phyloP scores from a whole-genome alignment of 495 filamentous ascomycete species.

The Penicillium atrosanguineum region DNA sequence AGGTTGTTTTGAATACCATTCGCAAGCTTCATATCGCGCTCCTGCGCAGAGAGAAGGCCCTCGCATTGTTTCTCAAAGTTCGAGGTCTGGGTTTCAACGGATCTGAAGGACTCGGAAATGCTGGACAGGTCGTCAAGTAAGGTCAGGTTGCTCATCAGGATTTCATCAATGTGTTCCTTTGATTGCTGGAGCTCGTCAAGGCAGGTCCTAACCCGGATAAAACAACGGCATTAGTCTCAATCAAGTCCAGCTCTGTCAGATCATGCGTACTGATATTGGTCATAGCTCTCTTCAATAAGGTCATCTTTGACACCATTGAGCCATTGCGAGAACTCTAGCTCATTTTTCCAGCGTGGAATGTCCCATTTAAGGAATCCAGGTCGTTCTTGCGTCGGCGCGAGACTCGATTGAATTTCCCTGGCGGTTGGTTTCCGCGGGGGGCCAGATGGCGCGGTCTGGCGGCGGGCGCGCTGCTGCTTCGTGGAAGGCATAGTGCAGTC shows the following conservation, averaged over 20 bases:
- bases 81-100: conserved; percentile 86
- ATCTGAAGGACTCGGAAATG: conserved; percentile 76
- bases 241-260: neutral
- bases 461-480: conserved; percentile 37
- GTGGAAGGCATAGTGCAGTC: conserved; percentile 25
- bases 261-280: conserved; percentile 72
- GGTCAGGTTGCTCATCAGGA: conserved; percentile 71
- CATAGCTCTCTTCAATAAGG: conserved; percentile 76
- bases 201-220: conserved; percentile 54
- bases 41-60: conserved; percentile 75
- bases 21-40: conserved; percentile 68
- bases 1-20: conserved; percentile 81
- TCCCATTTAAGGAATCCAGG: conserved; percentile 3
- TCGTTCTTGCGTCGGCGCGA: conserved; percentile 24
- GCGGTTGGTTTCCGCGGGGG: conserved; percentile 30
- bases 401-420: conserved; percentile 23
- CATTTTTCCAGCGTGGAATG: conserved; percentile 31
- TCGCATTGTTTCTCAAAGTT: conserved; percentile 91
- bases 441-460: conserved; percentile 44
- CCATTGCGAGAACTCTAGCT: conserved; percentile 62
- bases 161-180: conserved; percentile 72
- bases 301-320: conserved; percentile 61
- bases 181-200: conserved; percentile 76
- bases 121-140: conserved; percentile 70
- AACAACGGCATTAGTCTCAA: conserved; percentile 10